Evolutionary conservation across 2,329 filamentous ascomycete genomes (phyloP).

Genomic region (Fusarium ramigenum): DNA sequence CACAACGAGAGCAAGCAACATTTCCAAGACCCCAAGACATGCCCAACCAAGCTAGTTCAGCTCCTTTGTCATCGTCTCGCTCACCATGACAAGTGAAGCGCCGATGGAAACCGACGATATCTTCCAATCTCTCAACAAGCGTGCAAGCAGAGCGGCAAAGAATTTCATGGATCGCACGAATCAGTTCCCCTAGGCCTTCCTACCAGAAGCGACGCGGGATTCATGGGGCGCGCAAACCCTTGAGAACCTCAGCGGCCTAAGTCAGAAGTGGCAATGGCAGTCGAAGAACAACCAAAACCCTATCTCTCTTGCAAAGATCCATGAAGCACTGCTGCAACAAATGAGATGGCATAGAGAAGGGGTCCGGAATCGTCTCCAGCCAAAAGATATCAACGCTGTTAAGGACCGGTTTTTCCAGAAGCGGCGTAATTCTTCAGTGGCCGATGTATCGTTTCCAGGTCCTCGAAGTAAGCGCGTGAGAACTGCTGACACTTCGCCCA

Average conservation of each 20-base stretch:
- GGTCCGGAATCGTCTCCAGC: not conserved
- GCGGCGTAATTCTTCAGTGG: not conserved
- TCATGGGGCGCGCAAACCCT: no score
- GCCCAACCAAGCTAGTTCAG: no score
- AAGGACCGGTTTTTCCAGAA: not conserved
- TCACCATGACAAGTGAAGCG: no score
- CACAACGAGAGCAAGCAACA: no score
- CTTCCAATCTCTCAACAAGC: no score
- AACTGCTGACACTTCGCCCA: not conserved
- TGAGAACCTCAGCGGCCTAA: not conserved
- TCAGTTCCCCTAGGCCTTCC: no score
- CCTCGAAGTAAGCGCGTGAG: not conserved
- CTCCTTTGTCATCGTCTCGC: rapidly evolving
- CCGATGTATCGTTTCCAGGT: not conserved
- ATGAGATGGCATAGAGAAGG: not conserved
- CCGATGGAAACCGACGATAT: no score
- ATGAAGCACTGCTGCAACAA: not conserved
- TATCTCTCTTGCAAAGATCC: not conserved
- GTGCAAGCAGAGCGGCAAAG: no score
- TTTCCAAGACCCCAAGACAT: no score
- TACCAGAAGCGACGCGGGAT: no score
- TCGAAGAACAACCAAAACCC: not conserved
- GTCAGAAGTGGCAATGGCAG: not conserved
- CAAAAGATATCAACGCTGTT: not conserved
- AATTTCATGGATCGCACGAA: no score